Conservation (phyloP, 345 rosid genomes). For the Gynandropsis gynandra region DNA sequence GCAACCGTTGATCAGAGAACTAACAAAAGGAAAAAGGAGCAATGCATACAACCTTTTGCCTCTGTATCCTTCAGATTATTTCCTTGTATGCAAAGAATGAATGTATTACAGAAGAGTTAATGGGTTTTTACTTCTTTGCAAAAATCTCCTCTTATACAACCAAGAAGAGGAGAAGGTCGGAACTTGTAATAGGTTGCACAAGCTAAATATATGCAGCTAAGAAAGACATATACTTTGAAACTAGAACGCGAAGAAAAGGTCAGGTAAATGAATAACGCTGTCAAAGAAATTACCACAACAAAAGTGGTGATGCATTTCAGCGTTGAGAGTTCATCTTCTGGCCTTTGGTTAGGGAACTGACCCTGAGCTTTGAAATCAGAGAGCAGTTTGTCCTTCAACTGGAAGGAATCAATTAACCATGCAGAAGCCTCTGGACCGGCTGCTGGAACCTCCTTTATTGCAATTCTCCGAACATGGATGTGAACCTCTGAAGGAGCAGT, state of each 20-base stretch:
- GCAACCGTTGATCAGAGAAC: constrained; percentile 4
- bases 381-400: constrained; percentile 54
- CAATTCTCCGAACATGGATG: constrained; percentile 54
- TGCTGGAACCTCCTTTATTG: constrained; percentile 37
- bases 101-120: constrained; percentile 25
- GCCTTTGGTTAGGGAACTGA: constrained; percentile 44
- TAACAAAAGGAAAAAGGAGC: constrained; percentile 12
- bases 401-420: constrained; percentile 57
- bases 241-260: constrained; percentile 44
- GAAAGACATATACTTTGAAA: constrained; percentile 50
- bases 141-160: constrained; percentile 24
- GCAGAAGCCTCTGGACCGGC: constrained; percentile 40
- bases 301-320: constrained; percentile 43
- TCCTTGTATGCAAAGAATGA: constrained; percentile 23
- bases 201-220: constrained; percentile 47
- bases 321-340: constrained; percentile 42
- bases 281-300: constrained; percentile 39
- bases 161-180: constrained; percentile 30
- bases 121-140: constrained; percentile 23
- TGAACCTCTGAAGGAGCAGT: constrained; percentile 81
- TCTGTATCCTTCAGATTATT: constrained; percentile 17
- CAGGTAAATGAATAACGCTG: constrained; percentile 46
- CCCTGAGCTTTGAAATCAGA: constrained; percentile 50
- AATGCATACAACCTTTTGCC: constrained; percentile 2
- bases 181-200: constrained; percentile 43